Base-by-base conservation (phyloP, 2,329 filamentous ascomycete genomes). In the Colletotrichum sublineola region DNA sequence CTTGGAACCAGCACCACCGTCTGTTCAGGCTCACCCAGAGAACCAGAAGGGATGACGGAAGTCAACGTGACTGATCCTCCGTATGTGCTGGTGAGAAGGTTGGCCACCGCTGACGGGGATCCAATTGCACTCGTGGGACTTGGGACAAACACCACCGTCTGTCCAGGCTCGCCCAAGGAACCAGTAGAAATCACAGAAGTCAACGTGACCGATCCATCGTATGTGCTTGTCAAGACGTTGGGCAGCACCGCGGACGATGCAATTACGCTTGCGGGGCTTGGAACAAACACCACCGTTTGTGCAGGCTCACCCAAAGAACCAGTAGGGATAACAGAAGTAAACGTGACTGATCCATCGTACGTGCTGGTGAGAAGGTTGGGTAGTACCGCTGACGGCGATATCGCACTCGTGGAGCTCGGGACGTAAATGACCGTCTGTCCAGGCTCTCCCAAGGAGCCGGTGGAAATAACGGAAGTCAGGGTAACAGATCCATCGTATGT, bases 141-240 rank as follows among this genome's bases (percentile, higher is more conserved):
- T 3, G 68, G 68, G 5, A 71, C 42, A 14, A 56, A 44, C 5
- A 71, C 57, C 5, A 67, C 68, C 6, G 63, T 67, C 5, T 57
- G 29, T 2, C 36, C 46, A 7, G 61, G 60, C 20, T 63, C 46
- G 6, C 60, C 61, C n/a, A n/a, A 29, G 7, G 56, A 33, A 11
- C 48, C 65, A 11, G 44, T 40, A 2, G 66, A 31, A 5, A 68
- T n/a, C 5, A 58, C 60, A 1, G 63, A 53, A 1, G 63, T 70
- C 29, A 44, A 12, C 3, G 46, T 67, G 15, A 67, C 56, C 6
- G 63, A 67, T 4, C 67, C 67, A 3, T 24, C 46, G 20, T 67
- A 71, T 2, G 68, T 62, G 48, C 68, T 71, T 18, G 68, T 70
- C 5, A 70, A 18, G 20, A 67, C 40, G 24, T 67, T 65, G 7